Evolutionary conservation across 495 filamentous ascomycete species (phyloP).

Genomic region (Corynascus novoguineensis): DNA sequence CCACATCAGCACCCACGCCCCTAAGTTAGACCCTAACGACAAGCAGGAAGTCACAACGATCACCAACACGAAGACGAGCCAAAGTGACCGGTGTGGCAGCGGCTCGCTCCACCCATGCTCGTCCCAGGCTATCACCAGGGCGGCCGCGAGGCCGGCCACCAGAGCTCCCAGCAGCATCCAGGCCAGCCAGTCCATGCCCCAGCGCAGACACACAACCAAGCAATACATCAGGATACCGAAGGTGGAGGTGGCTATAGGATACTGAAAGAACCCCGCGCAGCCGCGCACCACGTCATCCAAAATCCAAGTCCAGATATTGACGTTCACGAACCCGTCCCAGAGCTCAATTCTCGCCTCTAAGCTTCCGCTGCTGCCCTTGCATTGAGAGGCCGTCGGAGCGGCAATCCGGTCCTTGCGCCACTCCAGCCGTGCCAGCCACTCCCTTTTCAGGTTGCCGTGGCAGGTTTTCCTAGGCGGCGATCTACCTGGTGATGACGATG

Average conservation of each 20-base stretch:
- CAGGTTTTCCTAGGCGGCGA: not conserved
- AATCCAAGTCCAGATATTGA: not conserved
- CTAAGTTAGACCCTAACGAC: not conserved
- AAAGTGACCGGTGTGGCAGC: too few relatives aligned
- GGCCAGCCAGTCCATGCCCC: too few relatives aligned
- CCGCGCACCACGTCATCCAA: not conserved
- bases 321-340: not conserved
- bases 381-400: not conserved
- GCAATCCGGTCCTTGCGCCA: not conserved
- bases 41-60: not conserved
- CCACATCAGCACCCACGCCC: not conserved
- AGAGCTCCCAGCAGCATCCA: not conserved
- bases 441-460: not conserved
- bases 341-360: not conserved
- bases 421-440: not conserved
- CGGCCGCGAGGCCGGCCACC: not conserved
- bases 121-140: too few relatives aligned
- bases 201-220: not conserved
- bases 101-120: too few relatives aligned
- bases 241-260: too few relatives aligned
- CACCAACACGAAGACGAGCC: not conserved
- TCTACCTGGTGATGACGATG: not conserved
- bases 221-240: too few relatives aligned
- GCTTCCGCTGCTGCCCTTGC: not conserved
- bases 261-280: not conserved